These are phyloP conservation scores for Cryptococcus sp. DNA, from an alignment of 1,284 basidiomycete genomes.

Conservation along the genomic window DNA sequence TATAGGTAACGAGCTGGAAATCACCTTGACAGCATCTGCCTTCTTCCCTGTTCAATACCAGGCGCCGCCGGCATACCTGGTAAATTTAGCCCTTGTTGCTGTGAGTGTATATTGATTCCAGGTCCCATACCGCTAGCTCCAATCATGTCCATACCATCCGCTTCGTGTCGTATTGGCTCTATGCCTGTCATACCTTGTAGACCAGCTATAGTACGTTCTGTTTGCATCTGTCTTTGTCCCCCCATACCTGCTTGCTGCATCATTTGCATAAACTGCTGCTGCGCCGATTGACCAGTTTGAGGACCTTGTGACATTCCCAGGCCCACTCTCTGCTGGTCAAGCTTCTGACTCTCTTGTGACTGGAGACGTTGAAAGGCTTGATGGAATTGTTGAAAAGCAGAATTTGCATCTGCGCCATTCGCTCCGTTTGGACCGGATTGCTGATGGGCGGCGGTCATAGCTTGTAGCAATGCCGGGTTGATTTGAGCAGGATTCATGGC, in stretches of 20 bases:
- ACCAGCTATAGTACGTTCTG: not conserved
- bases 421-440: not conserved
- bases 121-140: not conserved
- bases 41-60: constrained; percentile 1
- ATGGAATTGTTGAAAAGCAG: constrained; percentile 3
- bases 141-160: not conserved
- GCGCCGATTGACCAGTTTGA: not conserved
- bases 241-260: constrained; percentile 4
- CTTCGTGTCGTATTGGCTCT: too few relatives aligned
- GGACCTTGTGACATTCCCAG: not conserved
- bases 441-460: constrained; percentile 1
- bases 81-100: constrained; percentile 6
- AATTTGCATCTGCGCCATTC: not conserved
- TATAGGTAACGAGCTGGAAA: not conserved
- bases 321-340: not conserved
- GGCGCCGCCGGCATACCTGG: constrained; percentile 1
- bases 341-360: constrained; percentile 4
- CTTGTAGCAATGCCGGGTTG: constrained; percentile 7
- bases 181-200: not conserved
- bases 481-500: constrained; percentile 4
- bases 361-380: constrained; percentile 3
- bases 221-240: not conserved
- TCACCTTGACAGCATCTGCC: constrained; percentile 9
- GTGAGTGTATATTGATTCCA: constrained; percentile 8
- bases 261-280: constrained; percentile 8